Evolutionary conservation across 2,329 filamentous ascomycete genomes (phyloP), one percentile per base, ranked within the genome.

Genomic region (Falciphora oryzae): DNA sequence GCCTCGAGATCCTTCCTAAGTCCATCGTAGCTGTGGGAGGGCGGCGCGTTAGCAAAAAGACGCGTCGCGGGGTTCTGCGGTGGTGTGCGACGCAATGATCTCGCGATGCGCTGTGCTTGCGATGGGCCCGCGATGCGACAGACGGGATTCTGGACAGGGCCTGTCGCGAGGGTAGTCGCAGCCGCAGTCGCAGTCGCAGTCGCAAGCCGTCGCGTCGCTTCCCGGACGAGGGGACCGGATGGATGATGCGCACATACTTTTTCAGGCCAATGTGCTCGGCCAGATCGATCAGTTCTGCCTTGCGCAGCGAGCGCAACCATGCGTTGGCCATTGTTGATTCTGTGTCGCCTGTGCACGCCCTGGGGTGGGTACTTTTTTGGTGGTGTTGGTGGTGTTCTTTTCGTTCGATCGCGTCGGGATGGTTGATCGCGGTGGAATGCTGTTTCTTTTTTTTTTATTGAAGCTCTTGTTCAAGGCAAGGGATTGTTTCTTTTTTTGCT

Each of bases 1-100:
- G 83, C 76, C 73, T 94, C 91, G 66, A 98, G 85, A 61, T 97
- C 92, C 78, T 97, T 97, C 76, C 89, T 90, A 68, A 89, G 79
- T 65, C 83, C 81, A 69, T 91, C 87, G 72, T 85, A 88, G 73
- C 90, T 93, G 29, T 58, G 64, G 65, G 57, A 64, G 60, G 61
- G 69, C 59, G 66, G 71, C 18, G 50, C 61, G 61, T 63, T 57
- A 63, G 61, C 27, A 16, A 32, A 59, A 63, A n/a, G 16, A 59
- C 18, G 58, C 22, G 11, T 25, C 16, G 29, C 22, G 32, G 13
- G 38, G 13, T 28, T 35, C n/a, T 4, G 10, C 22, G 58, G 63
- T 50, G 64, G 62, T 64, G 22, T 53, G 44, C 7, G 44, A 44
- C 22, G 44, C 44, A 10, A n/a, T 44, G 16, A 22, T 53, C 3